These are phyloP conservation scores for Sophora flavescens DNA, from an alignment of 306 rosid species.

Conservation along the genomic window DNA sequence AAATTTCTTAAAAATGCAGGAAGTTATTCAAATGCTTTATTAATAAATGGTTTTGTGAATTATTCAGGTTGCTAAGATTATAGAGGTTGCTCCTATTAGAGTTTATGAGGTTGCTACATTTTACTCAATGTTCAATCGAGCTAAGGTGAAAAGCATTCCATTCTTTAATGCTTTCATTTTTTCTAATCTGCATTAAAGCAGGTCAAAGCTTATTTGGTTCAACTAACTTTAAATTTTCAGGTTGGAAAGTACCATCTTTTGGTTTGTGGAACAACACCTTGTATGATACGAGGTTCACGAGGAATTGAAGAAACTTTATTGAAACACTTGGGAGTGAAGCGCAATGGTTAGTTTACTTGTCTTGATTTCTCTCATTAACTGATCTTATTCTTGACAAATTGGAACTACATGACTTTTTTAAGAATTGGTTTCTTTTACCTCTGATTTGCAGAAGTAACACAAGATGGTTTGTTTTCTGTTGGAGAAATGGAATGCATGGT, in stretches of 20 bases:
- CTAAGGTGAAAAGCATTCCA: slow-evolving; percentile 67
- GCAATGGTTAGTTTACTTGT: slow-evolving; percentile 73
- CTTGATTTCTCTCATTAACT: slow-evolving; percentile 24
- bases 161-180: slow-evolving; percentile 14
- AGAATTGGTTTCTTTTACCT: slow-evolving; percentile 45
- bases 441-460: slow-evolving; percentile 85
- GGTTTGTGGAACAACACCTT: slow-evolving; percentile 99
- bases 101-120: slow-evolving; percentile 97
- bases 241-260: slow-evolving; percentile 94
- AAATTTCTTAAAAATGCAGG: slow-evolving; percentile 23
- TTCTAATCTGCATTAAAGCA: slow-evolving; percentile 18
- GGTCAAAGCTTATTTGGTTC: slow-evolving; percentile 46
- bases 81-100: slow-evolving; percentile 95
- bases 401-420: slow-evolving; percentile 6
- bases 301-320: slow-evolving; percentile 88
- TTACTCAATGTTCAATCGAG: slow-evolving; percentile 95
- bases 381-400: slow-evolving; percentile 29
- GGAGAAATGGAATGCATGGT: slow-evolving; percentile 99
- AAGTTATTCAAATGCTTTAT: slow-evolving; percentile 18
- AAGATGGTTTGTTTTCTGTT: slow-evolving; percentile 97
- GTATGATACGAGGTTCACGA: slow-evolving; percentile 98
- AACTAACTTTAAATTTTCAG: slow-evolving; percentile 59
- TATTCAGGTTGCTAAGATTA: slow-evolving; percentile 84
- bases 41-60: slow-evolving; percentile 52
- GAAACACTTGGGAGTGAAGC: slow-evolving; percentile 93